Evolutionary conservation across 163 green algal genomes (phyloP).

Genomic region (Volvox carteri): DNA sequence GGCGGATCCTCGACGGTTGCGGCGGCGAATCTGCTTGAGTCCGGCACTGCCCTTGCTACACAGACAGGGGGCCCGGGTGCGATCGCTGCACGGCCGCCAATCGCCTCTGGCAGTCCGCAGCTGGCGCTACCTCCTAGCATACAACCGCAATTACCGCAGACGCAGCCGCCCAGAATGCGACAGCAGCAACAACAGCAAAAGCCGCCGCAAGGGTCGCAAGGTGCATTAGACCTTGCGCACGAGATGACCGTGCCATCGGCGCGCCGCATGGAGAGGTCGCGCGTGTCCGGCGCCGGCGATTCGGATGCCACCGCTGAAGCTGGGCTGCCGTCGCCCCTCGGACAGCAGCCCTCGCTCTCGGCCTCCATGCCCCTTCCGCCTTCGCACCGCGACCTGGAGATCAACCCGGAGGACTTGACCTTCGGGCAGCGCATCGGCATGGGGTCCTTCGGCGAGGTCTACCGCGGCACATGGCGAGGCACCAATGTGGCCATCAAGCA

Average conservation of each 20-base stretch:
- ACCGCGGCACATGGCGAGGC: conserved; percentile 76
- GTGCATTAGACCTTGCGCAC: neutral
- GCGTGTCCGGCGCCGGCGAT: neutral
- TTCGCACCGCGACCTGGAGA: conserved; percentile 63
- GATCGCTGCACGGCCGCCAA: neutral
- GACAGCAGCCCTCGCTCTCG: conserved; percentile 22
- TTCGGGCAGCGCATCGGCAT: conserved; percentile 85
- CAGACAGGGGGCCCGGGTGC: neutral
- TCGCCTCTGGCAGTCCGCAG: neutral
- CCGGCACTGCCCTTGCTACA: too few species aligned
- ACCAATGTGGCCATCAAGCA: conserved; percentile 94
- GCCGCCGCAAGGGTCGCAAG: conserved; percentile 15
- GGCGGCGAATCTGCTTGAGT: neutral
- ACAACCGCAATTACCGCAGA: conserved; percentile 25
- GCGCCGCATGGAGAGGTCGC: neutral
- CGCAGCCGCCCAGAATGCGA: conserved; percentile 1
- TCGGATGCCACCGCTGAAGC: neutral
- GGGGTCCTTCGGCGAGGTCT: conserved; percentile 80
- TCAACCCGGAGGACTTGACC: conserved; percentile 68
- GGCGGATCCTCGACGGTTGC: neutral
- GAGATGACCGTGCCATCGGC: conserved; percentile 39
- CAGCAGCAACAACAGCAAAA: conserved; percentile 26
- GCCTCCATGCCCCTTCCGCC: conserved; percentile 31
- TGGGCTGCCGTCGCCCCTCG: neutral
- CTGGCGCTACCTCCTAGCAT: neutral